Evolutionary conservation across 495 filamentous ascomycete genomes (phyloP).

Genomic region (Corynascus novoguineensis): DNA sequence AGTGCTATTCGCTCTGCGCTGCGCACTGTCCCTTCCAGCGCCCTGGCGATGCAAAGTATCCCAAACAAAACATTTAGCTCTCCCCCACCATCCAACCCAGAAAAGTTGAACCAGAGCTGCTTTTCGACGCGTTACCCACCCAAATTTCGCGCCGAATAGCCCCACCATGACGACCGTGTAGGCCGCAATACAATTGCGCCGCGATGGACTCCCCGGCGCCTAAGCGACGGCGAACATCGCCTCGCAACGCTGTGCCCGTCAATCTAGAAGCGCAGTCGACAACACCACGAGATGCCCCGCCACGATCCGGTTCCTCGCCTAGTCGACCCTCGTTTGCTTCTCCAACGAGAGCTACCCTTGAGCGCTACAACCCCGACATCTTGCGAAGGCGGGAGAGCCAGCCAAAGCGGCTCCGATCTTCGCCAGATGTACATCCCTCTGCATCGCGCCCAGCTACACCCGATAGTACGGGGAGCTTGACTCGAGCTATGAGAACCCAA

Average conservation of each 20-base stretch:
- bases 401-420: slow-evolving; percentile 28
- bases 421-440: slow-evolving; percentile 21
- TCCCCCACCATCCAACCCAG: neutral
- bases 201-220: slow-evolving; percentile 52
- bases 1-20: neutral
- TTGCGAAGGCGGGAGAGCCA: slow-evolving; percentile 43
- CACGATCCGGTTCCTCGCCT: neutral
- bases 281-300: slow-evolving; percentile 16
- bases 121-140: slow-evolving; percentile 22
- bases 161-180: slow-evolving; percentile 16
- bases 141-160: neutral
- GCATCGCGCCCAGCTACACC: slow-evolving; percentile 25
- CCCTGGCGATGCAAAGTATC: neutral
- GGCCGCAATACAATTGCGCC: slow-evolving; percentile 6
- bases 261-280: slow-evolving; percentile 20
- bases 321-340: slow-evolving; percentile 57
- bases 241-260: slow-evolving; percentile 35
- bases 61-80: slow-evolving; percentile 14
- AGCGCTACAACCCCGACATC: slow-evolving; percentile 57
- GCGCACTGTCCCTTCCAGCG: neutral
- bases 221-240: slow-evolving; percentile 60
- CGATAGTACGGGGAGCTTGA: slow-evolving; percentile 19
- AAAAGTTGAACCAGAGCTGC: slow-evolving; percentile 5
- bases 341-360: slow-evolving; percentile 59
- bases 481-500: slow-evolving; percentile 14